These are phyloP conservation scores for Aspergillus alliaceus DNA, from an alignment of 2,329 filamentous ascomycete genomes.

Conservation along the genomic window DNA sequence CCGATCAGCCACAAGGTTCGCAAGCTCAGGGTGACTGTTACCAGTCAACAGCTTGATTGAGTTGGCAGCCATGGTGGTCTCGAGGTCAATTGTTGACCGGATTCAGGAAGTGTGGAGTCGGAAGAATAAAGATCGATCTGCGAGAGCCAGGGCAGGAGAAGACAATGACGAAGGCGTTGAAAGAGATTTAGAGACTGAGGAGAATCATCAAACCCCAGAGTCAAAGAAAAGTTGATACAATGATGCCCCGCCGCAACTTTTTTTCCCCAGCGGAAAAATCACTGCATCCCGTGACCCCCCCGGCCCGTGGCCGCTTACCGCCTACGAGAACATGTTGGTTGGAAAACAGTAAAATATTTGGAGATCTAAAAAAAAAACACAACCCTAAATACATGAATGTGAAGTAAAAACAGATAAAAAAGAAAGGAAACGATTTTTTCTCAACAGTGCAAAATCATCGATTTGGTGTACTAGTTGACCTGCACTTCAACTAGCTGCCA, in stretches of 20 bases:
- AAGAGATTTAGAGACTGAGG: not conserved
- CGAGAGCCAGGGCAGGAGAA: not conserved
- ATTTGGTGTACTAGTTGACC: conserved; percentile 29
- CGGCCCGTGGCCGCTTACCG: conserved; percentile 7
- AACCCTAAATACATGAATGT: conserved; percentile 17
- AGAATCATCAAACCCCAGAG: not conserved
- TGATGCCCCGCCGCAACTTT: conserved; percentile 15
- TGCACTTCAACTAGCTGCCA: conserved; percentile 40
- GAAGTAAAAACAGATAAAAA: too few species aligned
- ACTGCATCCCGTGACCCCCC: conserved; percentile 12
- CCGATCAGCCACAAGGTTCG: conserved; percentile 68
- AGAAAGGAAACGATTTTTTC: conserved; percentile 7
- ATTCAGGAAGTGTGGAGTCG: conserved; percentile 1
- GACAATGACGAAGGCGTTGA: not conserved
- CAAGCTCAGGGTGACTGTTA: conserved; percentile 72
- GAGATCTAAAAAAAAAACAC: conserved; percentile 7
- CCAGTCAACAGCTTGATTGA: conserved; percentile 74
- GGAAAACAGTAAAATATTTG: not conserved
- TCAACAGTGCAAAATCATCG: not conserved
- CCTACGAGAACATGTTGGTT: conserved; percentile 3
- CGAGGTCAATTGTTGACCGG: not conserved
- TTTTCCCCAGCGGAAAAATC: conserved; percentile 18
- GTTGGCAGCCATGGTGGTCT: conserved; percentile 64
- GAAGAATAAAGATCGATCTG: not conserved
- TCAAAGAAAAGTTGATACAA: not conserved